These are phyloP conservation scores for Nigrospora sphaerica DNA, from an alignment of 2,329 filamentous ascomycete species.

Conservation along the genomic window DNA sequence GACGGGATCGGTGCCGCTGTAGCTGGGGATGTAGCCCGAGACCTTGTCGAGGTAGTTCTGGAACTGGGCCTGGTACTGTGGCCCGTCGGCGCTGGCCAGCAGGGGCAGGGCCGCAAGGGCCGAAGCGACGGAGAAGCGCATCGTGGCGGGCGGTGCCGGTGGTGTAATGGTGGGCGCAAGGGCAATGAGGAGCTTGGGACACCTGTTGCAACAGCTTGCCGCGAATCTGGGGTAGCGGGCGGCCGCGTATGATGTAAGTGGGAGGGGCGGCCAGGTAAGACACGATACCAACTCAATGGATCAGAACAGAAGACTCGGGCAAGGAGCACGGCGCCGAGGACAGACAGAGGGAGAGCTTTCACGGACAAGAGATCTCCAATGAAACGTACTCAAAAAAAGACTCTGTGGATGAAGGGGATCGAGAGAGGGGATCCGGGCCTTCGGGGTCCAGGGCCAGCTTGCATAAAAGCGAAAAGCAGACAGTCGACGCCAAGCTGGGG, in stretches of 20 bases:
- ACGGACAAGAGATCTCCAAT: too few relatives aligned
- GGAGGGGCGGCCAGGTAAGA: constrained; percentile 1
- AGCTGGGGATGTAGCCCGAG: constrained; percentile 42
- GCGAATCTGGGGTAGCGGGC: too few relatives aligned
- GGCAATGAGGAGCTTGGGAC: background rate
- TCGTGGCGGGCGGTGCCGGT: constrained; percentile 23
- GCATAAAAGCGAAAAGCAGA: too few relatives aligned
- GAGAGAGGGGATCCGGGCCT: too few relatives aligned
- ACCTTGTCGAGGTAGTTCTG: constrained; percentile 53
- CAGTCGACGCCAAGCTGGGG: too few relatives aligned
- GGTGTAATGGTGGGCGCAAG: constrained; percentile 1
- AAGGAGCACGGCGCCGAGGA: too few relatives aligned
- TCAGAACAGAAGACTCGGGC: background rate
- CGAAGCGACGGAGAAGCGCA: constrained; percentile 50
- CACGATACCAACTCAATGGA: constrained; percentile 3
- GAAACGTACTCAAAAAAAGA: too few relatives aligned
- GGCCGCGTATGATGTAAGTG: constrained; percentile 4
- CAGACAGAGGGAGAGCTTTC: too few relatives aligned
- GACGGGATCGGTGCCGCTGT: constrained; percentile 31
- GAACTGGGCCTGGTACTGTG: constrained; percentile 55
- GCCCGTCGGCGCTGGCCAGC: constrained; percentile 44
- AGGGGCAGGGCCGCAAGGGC: constrained; percentile 48
- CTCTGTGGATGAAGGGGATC: too few relatives aligned
- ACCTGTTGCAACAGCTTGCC: too few relatives aligned
- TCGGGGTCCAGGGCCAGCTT: too few relatives aligned